Evolutionary conservation across 495 filamentous ascomycete species (phyloP).

Genomic region (Tetracladium setigerum): DNA sequence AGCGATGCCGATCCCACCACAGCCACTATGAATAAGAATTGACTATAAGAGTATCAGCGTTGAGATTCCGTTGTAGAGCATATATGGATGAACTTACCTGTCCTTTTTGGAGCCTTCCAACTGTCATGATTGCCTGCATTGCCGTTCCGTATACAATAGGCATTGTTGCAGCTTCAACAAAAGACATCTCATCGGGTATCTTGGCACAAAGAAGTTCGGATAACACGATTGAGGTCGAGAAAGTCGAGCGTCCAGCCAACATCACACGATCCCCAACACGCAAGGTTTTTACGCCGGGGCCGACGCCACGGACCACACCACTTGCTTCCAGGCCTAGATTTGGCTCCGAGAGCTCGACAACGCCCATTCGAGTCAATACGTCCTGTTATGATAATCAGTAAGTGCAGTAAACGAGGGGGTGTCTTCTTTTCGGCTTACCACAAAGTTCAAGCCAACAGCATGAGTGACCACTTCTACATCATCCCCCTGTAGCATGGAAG

Average conservation of each 20-base stretch:
- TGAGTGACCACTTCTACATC: slow-evolving; percentile 33
- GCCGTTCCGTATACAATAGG: slow-evolving; percentile 51
- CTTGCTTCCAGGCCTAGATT: slow-evolving; percentile 40
- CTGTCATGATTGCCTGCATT: slow-evolving; percentile 41
- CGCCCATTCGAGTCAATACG: slow-evolving; percentile 28
- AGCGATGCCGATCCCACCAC: slow-evolving; percentile 53
- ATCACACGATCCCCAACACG: slow-evolving; percentile 45
- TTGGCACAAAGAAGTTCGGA: slow-evolving; percentile 30
- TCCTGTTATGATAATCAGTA: slow-evolving; percentile 34
- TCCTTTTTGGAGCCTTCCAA: slow-evolving; percentile 34
- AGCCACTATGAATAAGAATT: slow-evolving; percentile 52
- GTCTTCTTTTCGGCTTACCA: no score
- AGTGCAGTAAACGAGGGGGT: no score
- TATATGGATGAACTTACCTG: slow-evolving; percentile 11
- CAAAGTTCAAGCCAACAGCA: slow-evolving; percentile 27
- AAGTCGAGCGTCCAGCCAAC: slow-evolving; percentile 32
- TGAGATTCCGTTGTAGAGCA: neutral
- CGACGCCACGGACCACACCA: slow-evolving; percentile 42
- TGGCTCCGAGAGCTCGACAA: neutral
- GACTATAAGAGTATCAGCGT: no score
- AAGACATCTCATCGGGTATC: slow-evolving; percentile 39
- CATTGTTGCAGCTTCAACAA: slow-evolving; percentile 45
- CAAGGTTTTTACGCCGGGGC: slow-evolving; percentile 35
- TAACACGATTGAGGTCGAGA: slow-evolving; percentile 28
- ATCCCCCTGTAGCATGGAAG: neutral